Percentiles rank a stretch among this genome's conserved stretches.
phyloP scores from a whole-genome alignment of 1,284 basidiomycete genomes.

The Melampsora larici-populina region DNA sequence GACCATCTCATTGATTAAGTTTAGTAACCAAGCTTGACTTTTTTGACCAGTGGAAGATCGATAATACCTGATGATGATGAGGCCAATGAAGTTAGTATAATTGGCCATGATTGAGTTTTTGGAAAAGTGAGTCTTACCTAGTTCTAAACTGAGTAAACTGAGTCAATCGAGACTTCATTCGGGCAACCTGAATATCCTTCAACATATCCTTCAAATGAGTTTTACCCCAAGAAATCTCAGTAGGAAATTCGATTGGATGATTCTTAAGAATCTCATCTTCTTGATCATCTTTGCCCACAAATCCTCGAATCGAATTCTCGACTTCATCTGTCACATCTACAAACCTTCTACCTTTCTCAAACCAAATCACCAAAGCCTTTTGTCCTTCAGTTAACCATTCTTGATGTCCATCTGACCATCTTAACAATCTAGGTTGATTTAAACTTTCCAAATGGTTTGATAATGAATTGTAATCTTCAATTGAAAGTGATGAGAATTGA shows the following conservation, averaged over 20 bases:
- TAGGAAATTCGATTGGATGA: slow-evolving; percentile 16
- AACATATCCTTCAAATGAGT: background rate
- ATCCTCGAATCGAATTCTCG: background rate
- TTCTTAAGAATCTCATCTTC: background rate
- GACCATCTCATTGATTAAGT: slow-evolving; percentile 66
- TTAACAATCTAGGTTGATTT: slow-evolving; percentile 46
- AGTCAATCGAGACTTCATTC: slow-evolving; percentile 18
- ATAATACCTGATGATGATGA: slow-evolving; percentile 54
- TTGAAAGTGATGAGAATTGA: background rate
- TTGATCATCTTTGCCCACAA: background rate
- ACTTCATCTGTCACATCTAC: slow-evolving; percentile 50
- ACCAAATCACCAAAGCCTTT: slow-evolving; percentile 48
- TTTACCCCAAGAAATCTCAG: slow-evolving; percentile 44
- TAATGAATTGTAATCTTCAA: background rate
- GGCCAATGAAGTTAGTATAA: slow-evolving; percentile 47
- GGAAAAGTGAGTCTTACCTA: slow-evolving; percentile 60
- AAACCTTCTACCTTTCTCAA: slow-evolving; percentile 46
- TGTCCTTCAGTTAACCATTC: slow-evolving; percentile 49
- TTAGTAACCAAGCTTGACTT: slow-evolving; percentile 76
- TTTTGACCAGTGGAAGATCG: slow-evolving; percentile 65
- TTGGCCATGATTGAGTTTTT: slow-evolving; percentile 61
- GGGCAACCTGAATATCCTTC: background rate
- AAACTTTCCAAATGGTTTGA: background rate
- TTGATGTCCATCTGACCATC: slow-evolving; percentile 42
- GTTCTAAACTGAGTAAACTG: slow-evolving; percentile 34